Conservation (phyloP, 2,329 filamentous ascomycete species). For the Alternaria brassicae region DNA sequence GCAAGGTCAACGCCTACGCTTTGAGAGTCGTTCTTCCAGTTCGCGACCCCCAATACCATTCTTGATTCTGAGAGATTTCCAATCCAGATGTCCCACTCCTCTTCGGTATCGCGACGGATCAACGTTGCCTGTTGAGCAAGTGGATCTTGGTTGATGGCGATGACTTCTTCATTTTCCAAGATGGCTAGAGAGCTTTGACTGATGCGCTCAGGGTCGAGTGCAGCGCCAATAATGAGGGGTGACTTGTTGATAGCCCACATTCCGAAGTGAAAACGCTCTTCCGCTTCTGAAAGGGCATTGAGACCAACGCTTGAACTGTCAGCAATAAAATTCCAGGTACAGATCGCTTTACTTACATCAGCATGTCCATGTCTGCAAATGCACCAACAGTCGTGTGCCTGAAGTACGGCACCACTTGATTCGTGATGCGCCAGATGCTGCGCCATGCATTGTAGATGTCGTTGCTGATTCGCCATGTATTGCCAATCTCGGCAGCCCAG, state of each 20-base stretch:
- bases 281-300: constrained; percentile 43
- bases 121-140: constrained; percentile 62
- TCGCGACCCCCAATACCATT: constrained; percentile 48
- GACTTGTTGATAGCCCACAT: constrained; percentile 58
- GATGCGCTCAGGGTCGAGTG: constrained; percentile 37
- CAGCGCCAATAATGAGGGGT: constrained; percentile 54
- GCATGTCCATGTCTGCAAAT: constrained; percentile 54
- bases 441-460: constrained; percentile 48
- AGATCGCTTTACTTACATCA: constrained; percentile 39
- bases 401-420: constrained; percentile 43
- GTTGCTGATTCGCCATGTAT: constrained; percentile 48
- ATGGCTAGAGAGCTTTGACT: constrained; percentile 38
- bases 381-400: constrained; percentile 36
- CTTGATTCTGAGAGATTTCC: constrained; percentile 48
- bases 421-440: constrained; percentile 45
- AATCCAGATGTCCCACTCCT: constrained; percentile 50
- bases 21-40: constrained; percentile 47
- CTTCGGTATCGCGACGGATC: constrained; percentile 49
- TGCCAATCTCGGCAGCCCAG: constrained; percentile 46
- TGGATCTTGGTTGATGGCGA: constrained; percentile 65
- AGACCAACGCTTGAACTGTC: constrained; percentile 42
- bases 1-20: constrained; percentile 42
- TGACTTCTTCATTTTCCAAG: constrained; percentile 60
- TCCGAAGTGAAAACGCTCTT: constrained; percentile 56
- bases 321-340: neutral